Conservation (phyloP, 2,329 filamentous ascomycete species). For the Sporothrix globosa region DNA sequence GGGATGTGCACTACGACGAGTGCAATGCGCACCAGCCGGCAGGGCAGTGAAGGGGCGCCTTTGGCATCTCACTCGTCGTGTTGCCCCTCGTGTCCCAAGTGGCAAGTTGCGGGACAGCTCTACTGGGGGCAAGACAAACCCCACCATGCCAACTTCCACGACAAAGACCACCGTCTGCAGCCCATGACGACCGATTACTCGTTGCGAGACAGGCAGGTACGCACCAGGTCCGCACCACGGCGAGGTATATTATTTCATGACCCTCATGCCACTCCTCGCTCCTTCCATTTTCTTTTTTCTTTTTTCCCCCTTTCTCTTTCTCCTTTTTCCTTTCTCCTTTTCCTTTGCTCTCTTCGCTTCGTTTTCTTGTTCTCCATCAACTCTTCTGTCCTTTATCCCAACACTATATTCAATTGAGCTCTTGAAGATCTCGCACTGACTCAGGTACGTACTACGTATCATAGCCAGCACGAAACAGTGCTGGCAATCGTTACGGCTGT, state of each 20-base stretch:
- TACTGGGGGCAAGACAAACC: conserved; percentile 23
- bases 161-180: conserved; percentile 24
- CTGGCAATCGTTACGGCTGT: neutral
- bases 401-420: conserved; percentile 27
- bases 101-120: conserved; percentile 24
- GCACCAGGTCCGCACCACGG: conserved; percentile 26
- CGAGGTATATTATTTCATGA: conserved; percentile 32
- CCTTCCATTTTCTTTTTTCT: neutral
- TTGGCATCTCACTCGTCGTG: neutral
- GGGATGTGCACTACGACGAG: neutral
- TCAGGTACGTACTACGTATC: conserved; percentile 16
- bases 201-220: conserved; percentile 23
- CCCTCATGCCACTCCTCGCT: conserved; percentile 29
- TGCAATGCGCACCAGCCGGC: neutral
- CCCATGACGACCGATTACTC: conserved; percentile 18
- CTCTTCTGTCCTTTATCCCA: conserved; percentile 8
- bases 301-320: conserved; percentile 14
- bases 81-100: conserved; percentile 29
- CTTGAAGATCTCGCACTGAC: conserved; percentile 7
- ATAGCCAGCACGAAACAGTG: neutral
- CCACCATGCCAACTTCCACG: conserved; percentile 29
- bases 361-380: conserved; percentile 14
- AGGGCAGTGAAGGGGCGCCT: neutral
- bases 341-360: conserved; percentile 14
- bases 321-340: conserved; percentile 15